Base-by-base conservation (phyloP, 164 flowering plant genomes). In the Dillenia turbinata region DNA sequence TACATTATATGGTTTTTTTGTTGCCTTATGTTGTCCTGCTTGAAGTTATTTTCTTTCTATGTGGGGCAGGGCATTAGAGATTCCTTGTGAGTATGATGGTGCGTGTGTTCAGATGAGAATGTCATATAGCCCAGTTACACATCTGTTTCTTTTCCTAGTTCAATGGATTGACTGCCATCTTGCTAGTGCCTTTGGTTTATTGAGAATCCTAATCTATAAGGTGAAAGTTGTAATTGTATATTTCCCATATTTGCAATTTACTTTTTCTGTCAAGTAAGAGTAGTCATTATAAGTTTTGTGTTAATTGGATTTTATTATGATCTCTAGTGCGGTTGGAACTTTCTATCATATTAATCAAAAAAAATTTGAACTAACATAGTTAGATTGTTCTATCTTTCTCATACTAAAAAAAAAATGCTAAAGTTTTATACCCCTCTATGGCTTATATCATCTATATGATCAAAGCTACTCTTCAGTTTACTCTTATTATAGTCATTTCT, bases 101-200 rank as follows among this genome's bases (percentile, higher is more conserved):
- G 95, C 95, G 5, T 92, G 93, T 69, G 82, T 92, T 46, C 98
- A 92, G 80, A 86, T 88, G 98, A 82, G 96, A 74, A 74, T 92
- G 85, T 86, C 96, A 19, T 89, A 88, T 77, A 88, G 98, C 64
- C 92, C 98, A 49, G 92, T 82, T 12, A 95, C 96, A 11, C 95
- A 88, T 51, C 62, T 92, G 22, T 84, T 92, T 67, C 92, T 92
- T 52, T 92, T 92, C 71, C 78, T 89, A 2, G 94, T 92, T 17
- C 98, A 89, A 52, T 92, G 98, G 98, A 87, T 95, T 2, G 95
- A 92, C 71, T 87, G 92, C 68, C 69, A 85, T 70, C 88, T 92
- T 62, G 96, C 96, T 1, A 95, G 95, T 63, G 85, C 92, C 47
- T 90, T 92, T 61, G 92, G 92, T 26, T 75, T 87, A 69, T 67